Base-by-base conservation (phyloP, 2,329 filamentous ascomycete genomes). In the Calonectria crousiana region DNA sequence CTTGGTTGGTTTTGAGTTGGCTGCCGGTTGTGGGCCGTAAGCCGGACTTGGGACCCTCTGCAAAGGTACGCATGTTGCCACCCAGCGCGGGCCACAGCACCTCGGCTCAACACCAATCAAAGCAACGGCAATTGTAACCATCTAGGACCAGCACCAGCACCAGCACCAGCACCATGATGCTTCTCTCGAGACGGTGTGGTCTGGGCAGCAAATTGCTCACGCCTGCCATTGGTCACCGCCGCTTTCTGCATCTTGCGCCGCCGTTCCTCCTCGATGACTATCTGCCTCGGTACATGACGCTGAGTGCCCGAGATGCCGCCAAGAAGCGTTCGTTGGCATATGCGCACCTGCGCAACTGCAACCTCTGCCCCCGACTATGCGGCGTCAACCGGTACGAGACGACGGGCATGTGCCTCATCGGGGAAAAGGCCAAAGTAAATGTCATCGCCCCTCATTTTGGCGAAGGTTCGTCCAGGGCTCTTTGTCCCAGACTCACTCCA, bases 361-460 rank as follows among this genome's bases (percentile, higher is more conserved):
- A 97, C 79, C 88, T 97, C 10, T 97, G 95, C 79, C 95, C 95
- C 2, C 89, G 94, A 16, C 86, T 91, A 58, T 97, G 95, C 83
- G 92, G 92, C 68, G 93, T 96, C 41, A 95, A 97, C 83, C 91
- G 95, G n/a, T 95, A 92, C 80, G 91, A 96, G 84, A 93, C 89
- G 77, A 95, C 93, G 1, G 95, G 95, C 18, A 89, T 94, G 81
- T 97, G 95, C 82, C 87, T 97, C 73, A 93, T 97, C 78, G 94
- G 94, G 18, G 89, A 93, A 73, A 93, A 90, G 60, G 94, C 92
- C 71, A 95, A 95, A 80, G 94, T 97, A 78, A 95, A 95, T 82
- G 94, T 94, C 10, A 95, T 97, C 77, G 95, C 94, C 72, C 95
- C 95, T 66, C 95, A 97, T 84, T 96, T 96, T 82, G 95, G 94